Conservation (phyloP, 345 rosid genomes). For the Hibiscus mutabilis region DNA sequence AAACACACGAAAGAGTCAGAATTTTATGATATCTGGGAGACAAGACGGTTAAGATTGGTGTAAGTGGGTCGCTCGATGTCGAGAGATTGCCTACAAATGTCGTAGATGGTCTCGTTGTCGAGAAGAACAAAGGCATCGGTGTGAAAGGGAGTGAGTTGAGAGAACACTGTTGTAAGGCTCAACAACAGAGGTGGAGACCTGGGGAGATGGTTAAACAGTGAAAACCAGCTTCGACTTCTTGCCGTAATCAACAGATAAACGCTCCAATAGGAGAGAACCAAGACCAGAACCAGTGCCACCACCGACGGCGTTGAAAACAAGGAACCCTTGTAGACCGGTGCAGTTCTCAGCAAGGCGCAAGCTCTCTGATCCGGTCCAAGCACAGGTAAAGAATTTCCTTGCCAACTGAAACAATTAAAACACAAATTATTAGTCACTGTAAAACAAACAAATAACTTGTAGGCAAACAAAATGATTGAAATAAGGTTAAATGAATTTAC, state of each 20-base stretch:
- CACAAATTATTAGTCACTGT: background rate
- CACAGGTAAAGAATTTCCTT: constrained; percentile 76
- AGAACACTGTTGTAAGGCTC: constrained; percentile 82
- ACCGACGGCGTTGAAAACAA: constrained; percentile 74
- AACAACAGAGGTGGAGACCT: constrained; percentile 68
- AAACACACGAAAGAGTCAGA: too few relatives aligned
- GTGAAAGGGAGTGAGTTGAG: constrained; percentile 67
- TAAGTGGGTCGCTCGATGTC: constrained; percentile 72
- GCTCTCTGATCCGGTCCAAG: constrained; percentile 67
- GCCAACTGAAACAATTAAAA: constrained; percentile 38
- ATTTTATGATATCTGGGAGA: constrained; percentile 45
- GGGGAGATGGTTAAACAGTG: constrained; percentile 77
- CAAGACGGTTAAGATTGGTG: constrained; percentile 70
- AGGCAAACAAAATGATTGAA: too few relatives aligned
- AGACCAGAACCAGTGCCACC: constrained; percentile 88
- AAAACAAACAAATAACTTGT: background rate
- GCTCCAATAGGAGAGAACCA: constrained; percentile 71
- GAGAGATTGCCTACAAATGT: constrained; percentile 69
- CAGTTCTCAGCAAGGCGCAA: constrained; percentile 83
- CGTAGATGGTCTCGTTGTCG: constrained; percentile 51
- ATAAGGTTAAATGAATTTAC: constrained; percentile 15
- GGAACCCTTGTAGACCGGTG: constrained; percentile 81
- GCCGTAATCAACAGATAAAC: constrained; percentile 68
- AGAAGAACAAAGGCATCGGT: constrained; percentile 65
- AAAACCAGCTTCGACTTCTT: constrained; percentile 71